A percentile compares a stretch with the other conserved stretches of the same genome.
Evolutionary conservation across 129 eudicot species (phyloP).

Genomic region (Glebionis coronaria): DNA sequence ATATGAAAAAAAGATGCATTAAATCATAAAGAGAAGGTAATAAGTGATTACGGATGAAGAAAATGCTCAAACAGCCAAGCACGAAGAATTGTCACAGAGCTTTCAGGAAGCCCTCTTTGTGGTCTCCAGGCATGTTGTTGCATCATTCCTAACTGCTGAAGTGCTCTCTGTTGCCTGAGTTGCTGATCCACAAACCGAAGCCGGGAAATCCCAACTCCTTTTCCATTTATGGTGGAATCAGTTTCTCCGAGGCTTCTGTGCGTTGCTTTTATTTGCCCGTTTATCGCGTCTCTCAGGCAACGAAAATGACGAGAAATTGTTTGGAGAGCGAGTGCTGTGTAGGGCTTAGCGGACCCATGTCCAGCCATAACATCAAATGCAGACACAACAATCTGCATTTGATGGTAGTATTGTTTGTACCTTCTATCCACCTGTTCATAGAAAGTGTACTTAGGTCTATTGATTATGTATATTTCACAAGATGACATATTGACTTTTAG

Average conservation of each 20-base stretch:
- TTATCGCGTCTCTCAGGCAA: slow-evolving; percentile 72
- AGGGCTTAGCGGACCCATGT: slow-evolving; percentile 78
- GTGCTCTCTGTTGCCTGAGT: slow-evolving; percentile 72
- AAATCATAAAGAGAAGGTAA: neutral
- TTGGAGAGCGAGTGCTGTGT: slow-evolving; percentile 77
- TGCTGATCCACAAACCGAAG: slow-evolving; percentile 59
- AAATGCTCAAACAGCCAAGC: slow-evolving; percentile 98
- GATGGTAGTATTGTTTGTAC: slow-evolving; percentile 85
- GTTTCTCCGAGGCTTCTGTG: slow-evolving; percentile 65
- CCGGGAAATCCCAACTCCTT: slow-evolving; percentile 61
- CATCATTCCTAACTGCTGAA: slow-evolving; percentile 90
- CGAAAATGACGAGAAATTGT: slow-evolving; percentile 91
- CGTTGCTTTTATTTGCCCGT: slow-evolving; percentile 46
- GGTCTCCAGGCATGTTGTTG: slow-evolving; percentile 93
- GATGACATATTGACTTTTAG: slow-evolving; percentile 23
- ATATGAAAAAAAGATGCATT: neutral
- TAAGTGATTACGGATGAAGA: slow-evolving; percentile 73
- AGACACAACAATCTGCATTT: slow-evolving; percentile 82
- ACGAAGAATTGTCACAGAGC: slow-evolving; percentile 76
- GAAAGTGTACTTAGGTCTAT: slow-evolving; percentile 15
- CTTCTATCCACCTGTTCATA: slow-evolving; percentile 68
- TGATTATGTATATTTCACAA: slow-evolving; percentile 11
- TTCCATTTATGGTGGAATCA: slow-evolving; percentile 44
- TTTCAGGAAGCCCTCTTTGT: slow-evolving; percentile 92
- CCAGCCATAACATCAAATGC: slow-evolving; percentile 76